phyloP scores from a whole-genome alignment of 768 basidiomycete genomes.

The Guyanaporus albipodus region DNA sequence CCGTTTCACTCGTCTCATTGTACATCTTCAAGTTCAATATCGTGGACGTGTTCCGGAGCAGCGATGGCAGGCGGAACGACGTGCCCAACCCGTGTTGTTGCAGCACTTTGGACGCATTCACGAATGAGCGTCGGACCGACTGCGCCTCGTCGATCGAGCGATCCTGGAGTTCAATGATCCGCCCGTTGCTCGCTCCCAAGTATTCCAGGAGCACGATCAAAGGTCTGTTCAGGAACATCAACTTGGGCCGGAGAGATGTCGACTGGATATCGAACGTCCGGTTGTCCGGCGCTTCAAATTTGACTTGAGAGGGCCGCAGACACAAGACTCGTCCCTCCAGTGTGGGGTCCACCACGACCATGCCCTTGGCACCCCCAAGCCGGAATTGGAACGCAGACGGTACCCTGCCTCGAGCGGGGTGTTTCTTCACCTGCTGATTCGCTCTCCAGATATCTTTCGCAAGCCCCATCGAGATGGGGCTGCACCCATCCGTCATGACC shows the following conservation, averaged over 20 bases:
- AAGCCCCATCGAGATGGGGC: conserved; percentile 40
- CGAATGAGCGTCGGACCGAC: conserved; percentile 32
- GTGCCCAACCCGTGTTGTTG: conserved; percentile 42
- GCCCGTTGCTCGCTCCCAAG: conserved; percentile 33
- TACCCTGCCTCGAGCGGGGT: conserved; percentile 9
- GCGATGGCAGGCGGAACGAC: conserved; percentile 42
- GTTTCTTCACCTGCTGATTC: conserved; percentile 30
- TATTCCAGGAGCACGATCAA: conserved; percentile 48
- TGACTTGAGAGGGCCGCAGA: conserved; percentile 44
- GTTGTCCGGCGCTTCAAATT: conserved; percentile 39
- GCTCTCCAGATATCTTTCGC: conserved; percentile 34
- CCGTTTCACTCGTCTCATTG: conserved; percentile 2
- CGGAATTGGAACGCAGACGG: conserved; percentile 46
- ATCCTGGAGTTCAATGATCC: conserved; percentile 38
- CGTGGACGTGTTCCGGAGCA: conserved; percentile 36
- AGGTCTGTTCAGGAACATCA: conserved; percentile 44
- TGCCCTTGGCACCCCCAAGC: conserved; percentile 46
- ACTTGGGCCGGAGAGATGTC: conserved; percentile 41
- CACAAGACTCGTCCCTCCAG: conserved; percentile 34
- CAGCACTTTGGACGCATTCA: conserved; percentile 36
- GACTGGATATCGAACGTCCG: conserved; percentile 46
- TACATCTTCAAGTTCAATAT: conserved; percentile 30
- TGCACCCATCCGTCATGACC: conserved; percentile 52
- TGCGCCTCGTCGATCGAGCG: conserved; percentile 36
- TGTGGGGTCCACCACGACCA: conserved; percentile 41